Percentiles rank a stretch among this genome's conserved stretches.
Evolutionary conservation across 192 early-diverging fungal species (phyloP).

Genomic region (Chytriomyces confervae): DNA sequence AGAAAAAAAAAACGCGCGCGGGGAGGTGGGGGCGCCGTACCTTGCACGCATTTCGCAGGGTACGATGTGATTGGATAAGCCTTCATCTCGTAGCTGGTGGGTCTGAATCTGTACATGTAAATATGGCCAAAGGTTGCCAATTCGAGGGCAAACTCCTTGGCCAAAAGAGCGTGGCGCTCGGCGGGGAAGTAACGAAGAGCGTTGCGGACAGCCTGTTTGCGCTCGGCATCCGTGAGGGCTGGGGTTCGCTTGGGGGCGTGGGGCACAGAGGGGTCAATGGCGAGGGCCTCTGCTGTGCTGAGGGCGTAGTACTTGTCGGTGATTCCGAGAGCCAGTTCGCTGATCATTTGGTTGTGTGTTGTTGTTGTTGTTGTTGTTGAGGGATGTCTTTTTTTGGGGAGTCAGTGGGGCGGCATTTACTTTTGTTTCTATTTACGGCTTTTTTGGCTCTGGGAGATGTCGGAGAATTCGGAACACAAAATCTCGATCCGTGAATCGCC

Average conservation of each 20-base stretch:
- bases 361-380: neutral
- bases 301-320: slow-evolving; percentile 29
- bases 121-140: slow-evolving; percentile 32
- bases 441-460: neutral
- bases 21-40: neutral
- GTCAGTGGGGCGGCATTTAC: neutral
- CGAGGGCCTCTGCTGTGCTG: slow-evolving; percentile 1
- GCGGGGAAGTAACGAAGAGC: slow-evolving; percentile 34
- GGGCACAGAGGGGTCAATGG: slow-evolving; percentile 32
- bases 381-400: neutral
- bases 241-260: slow-evolving; percentile 37
- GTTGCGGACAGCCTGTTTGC: slow-evolving; percentile 32
- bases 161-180: slow-evolving; percentile 28
- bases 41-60: slow-evolving; percentile 30
- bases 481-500: too few species aligned
- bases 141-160: slow-evolving; percentile 27
- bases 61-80: slow-evolving; percentile 35
- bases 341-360: neutral
- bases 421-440: neutral
- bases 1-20: neutral
- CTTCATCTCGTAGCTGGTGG: slow-evolving; percentile 32
- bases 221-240: slow-evolving; percentile 23
- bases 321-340: slow-evolving; percentile 32
- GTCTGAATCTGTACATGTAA: slow-evolving; percentile 36
- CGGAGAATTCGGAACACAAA: too few species aligned